Evolutionary conservation across 805 yeast species (phyloP).

Genomic region (Yamadazyma sp.): DNA sequence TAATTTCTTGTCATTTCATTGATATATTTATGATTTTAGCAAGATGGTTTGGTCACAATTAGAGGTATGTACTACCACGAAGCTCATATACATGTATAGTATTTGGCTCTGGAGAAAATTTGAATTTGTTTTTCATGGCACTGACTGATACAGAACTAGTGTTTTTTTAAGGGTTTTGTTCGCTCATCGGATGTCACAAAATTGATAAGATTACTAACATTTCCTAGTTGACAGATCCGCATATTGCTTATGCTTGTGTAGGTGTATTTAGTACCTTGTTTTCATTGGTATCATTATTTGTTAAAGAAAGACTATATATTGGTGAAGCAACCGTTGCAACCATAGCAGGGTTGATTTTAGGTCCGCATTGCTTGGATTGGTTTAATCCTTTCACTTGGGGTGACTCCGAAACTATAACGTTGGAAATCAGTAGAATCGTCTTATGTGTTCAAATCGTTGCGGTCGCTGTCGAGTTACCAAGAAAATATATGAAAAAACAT

Average conservation of each 20-base stretch:
- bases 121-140: no score
- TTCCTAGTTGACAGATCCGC: conserved; percentile 57
- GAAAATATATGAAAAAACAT: conserved; percentile 81
- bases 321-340: conserved; percentile 93
- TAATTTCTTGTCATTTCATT: no score
- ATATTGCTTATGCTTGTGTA: conserved; percentile 81
- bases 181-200: no score
- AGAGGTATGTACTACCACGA: conserved; percentile 29
- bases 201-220: no score
- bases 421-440: conserved; percentile 80
- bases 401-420: conserved; percentile 72
- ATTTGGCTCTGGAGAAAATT: no score
- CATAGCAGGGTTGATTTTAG: conserved; percentile 79
- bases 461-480: conserved; percentile 90
- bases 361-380: conserved; percentile 85
- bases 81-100: no score
- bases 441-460: conserved; percentile 88
- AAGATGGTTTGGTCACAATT: conserved; percentile 31
- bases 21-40: no score
- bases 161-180: no score
- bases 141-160: no score
- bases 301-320: conserved; percentile 78
- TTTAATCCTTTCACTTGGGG: conserved; percentile 85
- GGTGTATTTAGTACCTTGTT: conserved; percentile 81
- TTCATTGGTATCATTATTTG: conserved; percentile 74